Conservation (phyloP, 2,329 filamentous ascomycete species). For the Neopestalotiopsis rosae region DNA sequence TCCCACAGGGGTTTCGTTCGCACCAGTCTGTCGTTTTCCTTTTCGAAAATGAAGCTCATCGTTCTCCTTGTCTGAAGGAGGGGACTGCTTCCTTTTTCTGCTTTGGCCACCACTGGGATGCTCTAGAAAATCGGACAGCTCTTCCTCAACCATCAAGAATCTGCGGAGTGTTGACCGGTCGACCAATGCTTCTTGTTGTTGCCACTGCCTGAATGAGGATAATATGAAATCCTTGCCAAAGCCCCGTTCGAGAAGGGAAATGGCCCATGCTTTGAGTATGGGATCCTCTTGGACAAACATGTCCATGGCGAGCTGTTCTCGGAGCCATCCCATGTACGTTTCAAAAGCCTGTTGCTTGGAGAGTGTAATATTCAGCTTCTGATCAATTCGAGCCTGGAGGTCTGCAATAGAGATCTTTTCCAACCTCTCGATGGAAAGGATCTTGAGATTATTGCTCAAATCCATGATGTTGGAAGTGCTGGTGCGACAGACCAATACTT, state of each 20-base stretch:
- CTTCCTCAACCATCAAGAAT: conserved; percentile 31
- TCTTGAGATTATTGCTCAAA: conserved; percentile 8
- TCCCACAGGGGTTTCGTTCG: conserved; percentile 17
- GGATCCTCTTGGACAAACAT: conserved; percentile 22
- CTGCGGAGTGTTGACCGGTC: conserved; percentile 31
- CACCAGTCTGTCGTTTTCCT: conserved; percentile 10
- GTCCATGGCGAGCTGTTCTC: conserved; percentile 32
- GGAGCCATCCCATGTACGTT: conserved; percentile 32
- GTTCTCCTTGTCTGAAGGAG: background rate
- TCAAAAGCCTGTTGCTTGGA: conserved; percentile 23
- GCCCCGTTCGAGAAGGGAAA: conserved; percentile 24
- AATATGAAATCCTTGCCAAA: conserved; percentile 25
- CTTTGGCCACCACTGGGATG: background rate
- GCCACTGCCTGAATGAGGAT: conserved; percentile 29
- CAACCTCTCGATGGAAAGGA: conserved; percentile 20
- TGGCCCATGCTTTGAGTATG: conserved; percentile 27
- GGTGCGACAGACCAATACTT: too few species aligned
- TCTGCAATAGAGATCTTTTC: conserved; percentile 22
- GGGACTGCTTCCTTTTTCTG: background rate
- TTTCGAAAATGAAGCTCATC: background rate
- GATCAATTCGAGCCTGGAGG: conserved; percentile 24
- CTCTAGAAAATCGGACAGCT: conserved; percentile 27
- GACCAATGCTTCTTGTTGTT: conserved; percentile 24
- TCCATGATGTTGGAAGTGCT: conserved; percentile 28
- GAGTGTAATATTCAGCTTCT: conserved; percentile 4